Conservation (phyloP, 2,329 filamentous ascomycete genomes). For the Herpotrichia juniperi region DNA sequence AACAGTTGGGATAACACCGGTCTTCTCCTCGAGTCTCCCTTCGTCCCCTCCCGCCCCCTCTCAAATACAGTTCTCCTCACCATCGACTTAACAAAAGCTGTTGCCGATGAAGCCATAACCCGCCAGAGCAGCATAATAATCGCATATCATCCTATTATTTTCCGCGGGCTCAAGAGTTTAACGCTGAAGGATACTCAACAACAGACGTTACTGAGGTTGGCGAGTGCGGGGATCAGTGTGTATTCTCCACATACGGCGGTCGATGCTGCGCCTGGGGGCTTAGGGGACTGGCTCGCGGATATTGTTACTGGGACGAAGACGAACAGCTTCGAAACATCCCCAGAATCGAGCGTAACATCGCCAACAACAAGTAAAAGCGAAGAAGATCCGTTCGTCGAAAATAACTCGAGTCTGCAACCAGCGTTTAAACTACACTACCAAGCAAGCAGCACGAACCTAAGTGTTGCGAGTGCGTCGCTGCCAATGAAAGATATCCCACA, state of each 20-base stretch:
- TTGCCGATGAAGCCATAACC: slow-evolving; percentile 87
- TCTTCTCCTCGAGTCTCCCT: slow-evolving; percentile 72
- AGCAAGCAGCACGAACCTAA: slow-evolving; percentile 51
- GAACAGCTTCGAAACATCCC: slow-evolving; percentile 2
- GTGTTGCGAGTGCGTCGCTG: slow-evolving; percentile 35
- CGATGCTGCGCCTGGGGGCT: slow-evolving; percentile 81
- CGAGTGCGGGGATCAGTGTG: slow-evolving; percentile 87
- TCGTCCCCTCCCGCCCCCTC: slow-evolving; percentile 60
- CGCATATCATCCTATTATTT: slow-evolving; percentile 97
- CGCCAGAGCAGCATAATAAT: slow-evolving; percentile 79
- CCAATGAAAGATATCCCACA: slow-evolving; percentile 44
- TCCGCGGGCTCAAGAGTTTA: slow-evolving; percentile 87
- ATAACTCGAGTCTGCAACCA: slow-evolving; percentile 49
- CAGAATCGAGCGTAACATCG: slow-evolving; percentile 12
- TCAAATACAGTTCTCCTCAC: slow-evolving; percentile 78
- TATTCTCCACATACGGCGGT: slow-evolving; percentile 96
- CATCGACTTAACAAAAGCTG: slow-evolving; percentile 86
- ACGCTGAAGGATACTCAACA: slow-evolving; percentile 87
- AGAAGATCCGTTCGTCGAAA: slow-evolving; percentile 46
- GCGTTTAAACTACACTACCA: slow-evolving; percentile 56
- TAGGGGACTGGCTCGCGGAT: slow-evolving; percentile 94
- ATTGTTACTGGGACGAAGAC: slow-evolving; percentile 69
- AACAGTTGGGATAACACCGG: slow-evolving; percentile 97
- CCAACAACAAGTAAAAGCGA: slow-evolving; percentile 16
- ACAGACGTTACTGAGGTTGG: slow-evolving; percentile 78